phyloP scores from a whole-genome alignment of 2,329 filamentous ascomycete species.

The Calonectria ilicicola region DNA sequence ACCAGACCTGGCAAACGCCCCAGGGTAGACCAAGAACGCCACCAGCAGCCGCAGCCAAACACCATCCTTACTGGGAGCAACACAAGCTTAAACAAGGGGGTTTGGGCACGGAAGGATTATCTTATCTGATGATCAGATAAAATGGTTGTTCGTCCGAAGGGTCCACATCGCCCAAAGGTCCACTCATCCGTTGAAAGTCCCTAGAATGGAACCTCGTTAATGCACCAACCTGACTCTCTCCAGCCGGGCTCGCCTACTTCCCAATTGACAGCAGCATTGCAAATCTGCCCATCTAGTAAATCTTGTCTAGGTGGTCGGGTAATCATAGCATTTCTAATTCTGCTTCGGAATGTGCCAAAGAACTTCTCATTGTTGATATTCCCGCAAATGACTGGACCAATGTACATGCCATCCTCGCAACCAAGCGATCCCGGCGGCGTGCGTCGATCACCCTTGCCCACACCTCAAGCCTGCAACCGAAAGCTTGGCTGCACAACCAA shows the following conservation, averaged over 20 bases:
- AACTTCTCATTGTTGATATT: not conserved
- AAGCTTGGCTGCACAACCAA: not conserved
- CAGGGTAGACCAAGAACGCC: not conserved
- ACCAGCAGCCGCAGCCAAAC: not conserved
- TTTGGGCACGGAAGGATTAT: not conserved
- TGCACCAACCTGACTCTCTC: not conserved
- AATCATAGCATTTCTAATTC: not conserved
- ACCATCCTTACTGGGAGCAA: not conserved
- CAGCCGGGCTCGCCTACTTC: not conserved
- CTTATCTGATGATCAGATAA: conserved; percentile 43
- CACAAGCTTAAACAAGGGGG: not conserved
- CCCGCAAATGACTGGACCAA: not conserved
- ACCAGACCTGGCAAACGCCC: no score
- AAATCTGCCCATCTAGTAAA: not conserved
- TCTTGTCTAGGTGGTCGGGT: not conserved
- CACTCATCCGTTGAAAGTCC: not conserved
- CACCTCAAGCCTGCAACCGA: not conserved
- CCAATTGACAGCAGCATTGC: not conserved
- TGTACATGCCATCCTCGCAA: not conserved
- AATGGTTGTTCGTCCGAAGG: conserved; percentile 24
- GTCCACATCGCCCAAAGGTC: conserved; percentile 9
- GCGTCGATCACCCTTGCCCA: not conserved
- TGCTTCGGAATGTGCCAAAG: not conserved
- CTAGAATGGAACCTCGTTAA: not conserved
- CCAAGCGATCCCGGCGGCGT: not conserved